These are phyloP conservation scores for Alternaria sp. DNA, from an alignment of 2,329 filamentous ascomycete genomes.

Conservation along the genomic window DNA sequence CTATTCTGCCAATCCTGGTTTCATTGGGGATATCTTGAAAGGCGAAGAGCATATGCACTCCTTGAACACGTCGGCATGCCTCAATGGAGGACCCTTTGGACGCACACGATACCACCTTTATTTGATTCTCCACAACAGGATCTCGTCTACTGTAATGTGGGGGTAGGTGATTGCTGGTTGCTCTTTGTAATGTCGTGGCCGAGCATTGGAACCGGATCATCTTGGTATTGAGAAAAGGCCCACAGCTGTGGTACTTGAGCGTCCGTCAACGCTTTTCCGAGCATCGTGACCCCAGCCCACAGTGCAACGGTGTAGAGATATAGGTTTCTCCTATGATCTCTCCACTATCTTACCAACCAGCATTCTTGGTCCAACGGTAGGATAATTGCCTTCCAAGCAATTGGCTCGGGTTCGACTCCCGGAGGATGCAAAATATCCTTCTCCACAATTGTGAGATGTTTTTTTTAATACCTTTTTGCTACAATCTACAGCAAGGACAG, in stretches of 20 bases:
- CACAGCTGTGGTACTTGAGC: slow-evolving; percentile 41
- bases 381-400: too few relatives aligned
- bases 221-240: slow-evolving; percentile 32
- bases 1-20: too few relatives aligned
- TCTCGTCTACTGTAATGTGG: slow-evolving; percentile 55
- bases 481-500: too few relatives aligned
- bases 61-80: slow-evolving; percentile 18
- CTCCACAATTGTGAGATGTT: too few relatives aligned
- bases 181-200: slow-evolving; percentile 31
- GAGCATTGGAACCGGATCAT: slow-evolving; percentile 33
- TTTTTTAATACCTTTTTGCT: too few relatives aligned
- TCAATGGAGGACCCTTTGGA: not conserved
- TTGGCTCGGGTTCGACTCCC: too few relatives aligned
- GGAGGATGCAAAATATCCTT: too few relatives aligned
- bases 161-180: slow-evolving; percentile 56
- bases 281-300: slow-evolving; percentile 62
- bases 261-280: slow-evolving; percentile 58
- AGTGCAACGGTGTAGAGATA: slow-evolving; percentile 57
- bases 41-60: slow-evolving; percentile 8
- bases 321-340: slow-evolving; percentile 49
- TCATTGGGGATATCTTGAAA: not conserved
- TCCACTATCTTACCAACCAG: slow-evolving; percentile 44
- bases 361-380: too few relatives aligned
- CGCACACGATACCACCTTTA: slow-evolving; percentile 25
- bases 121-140: slow-evolving; percentile 58